phyloP scores from a whole-genome alignment of 2,329 filamentous ascomycete genomes.

The Pleoardoris graminearum region DNA sequence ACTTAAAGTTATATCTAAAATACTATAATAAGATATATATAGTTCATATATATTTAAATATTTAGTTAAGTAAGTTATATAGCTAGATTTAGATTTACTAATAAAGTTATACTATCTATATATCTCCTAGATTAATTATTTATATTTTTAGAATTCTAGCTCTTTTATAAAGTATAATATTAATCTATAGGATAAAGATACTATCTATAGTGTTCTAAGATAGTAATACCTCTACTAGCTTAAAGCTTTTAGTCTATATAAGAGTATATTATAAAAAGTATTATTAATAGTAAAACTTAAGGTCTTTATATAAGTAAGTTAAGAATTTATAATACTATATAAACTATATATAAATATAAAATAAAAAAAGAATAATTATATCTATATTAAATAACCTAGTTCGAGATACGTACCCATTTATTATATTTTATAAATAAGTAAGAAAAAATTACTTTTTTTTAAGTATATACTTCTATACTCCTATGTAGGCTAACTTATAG shows the following conservation, averaged over 20 bases:
- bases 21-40: neutral
- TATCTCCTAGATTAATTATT: neutral
- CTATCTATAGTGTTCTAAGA: too few relatives aligned
- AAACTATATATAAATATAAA: neutral
- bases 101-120: neutral
- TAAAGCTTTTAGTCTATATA: too few relatives aligned
- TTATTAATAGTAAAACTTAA: neutral
- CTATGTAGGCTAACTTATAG: slow-evolving; percentile 16
- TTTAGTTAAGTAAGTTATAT: slow-evolving; percentile 2
- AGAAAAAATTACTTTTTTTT: neutral
- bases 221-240: too few relatives aligned
- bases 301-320: neutral
- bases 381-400: neutral
- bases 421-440: neutral
- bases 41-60: neutral
- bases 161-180: too few relatives aligned
- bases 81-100: neutral
- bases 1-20: neutral
- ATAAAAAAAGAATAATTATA: too few relatives aligned
- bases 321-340: too few relatives aligned
- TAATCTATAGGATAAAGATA: too few relatives aligned
- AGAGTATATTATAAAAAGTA: too few relatives aligned
- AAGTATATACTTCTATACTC: slow-evolving; percentile 10
- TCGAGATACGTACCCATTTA: neutral
- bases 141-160: neutral